Percentiles rank a stretch among this genome's conserved stretches.
These are phyloP conservation scores for Sporothrix phasma DNA, from an alignment of 2,329 filamentous ascomycete genomes.

Conservation along the genomic window DNA sequence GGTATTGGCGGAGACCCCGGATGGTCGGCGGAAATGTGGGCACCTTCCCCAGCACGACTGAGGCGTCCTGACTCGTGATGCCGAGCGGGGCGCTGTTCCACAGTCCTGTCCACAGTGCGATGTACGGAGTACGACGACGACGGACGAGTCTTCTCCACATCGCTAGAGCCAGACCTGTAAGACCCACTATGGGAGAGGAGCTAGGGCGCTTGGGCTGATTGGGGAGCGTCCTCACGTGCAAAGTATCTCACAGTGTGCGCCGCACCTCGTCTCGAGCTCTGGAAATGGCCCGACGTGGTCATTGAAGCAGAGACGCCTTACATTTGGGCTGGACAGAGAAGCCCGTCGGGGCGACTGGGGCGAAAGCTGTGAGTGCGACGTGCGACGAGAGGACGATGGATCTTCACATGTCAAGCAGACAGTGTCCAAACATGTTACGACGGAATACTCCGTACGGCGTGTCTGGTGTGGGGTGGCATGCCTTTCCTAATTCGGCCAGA, in stretches of 20 bases:
- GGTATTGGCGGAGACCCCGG: constrained; percentile 15
- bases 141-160: too few species aligned
- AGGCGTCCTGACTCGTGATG: constrained; percentile 15
- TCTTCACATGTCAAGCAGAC: constrained; percentile 10
- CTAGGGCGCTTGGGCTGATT: background rate
- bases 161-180: constrained; percentile 2
- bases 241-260: too few species aligned
- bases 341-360: background rate
- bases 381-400: background rate
- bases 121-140: too few species aligned
- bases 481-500: constrained; percentile 2
- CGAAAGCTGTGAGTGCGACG: too few species aligned
- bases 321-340: too few species aligned
- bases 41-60: constrained; percentile 15
- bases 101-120: too few species aligned
- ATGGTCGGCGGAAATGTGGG: constrained; percentile 2
- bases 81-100: constrained; percentile 17
- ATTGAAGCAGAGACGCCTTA: too few species aligned
- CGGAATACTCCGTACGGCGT: background rate
- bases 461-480: background rate
- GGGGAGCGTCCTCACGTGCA: background rate
- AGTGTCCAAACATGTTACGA: background rate
- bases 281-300: too few species aligned
- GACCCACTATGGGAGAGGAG: background rate
- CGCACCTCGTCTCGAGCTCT: too few species aligned